Evolutionary conservation across 2,329 filamentous ascomycete genomes (phyloP), one percentile per base, ranked within the genome.

Genomic region (Diplodia intermedia): DNA sequence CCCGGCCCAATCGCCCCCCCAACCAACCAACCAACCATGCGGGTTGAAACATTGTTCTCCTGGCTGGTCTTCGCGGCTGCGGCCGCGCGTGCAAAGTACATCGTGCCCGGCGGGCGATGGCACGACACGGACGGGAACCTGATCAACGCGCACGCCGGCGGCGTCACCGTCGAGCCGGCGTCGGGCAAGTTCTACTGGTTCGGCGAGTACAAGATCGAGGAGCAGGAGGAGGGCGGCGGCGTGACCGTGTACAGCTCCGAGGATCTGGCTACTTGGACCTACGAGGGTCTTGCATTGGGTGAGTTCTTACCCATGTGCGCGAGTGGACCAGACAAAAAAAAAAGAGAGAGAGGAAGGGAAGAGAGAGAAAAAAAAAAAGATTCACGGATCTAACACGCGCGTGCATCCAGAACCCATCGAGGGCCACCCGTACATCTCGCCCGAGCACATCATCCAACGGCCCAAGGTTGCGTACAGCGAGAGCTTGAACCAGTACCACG

Each of bases 51-150:
- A 12, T 5, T 55, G n/a, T 36, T 26, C n/a, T 54, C 52, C 40
- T 20, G 55, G 49, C 50, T 65, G 9, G 31, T 33, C 31, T n/a
- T 55, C n/a, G 62, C 26, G 31, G 62, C 38, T 6, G 62, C 23
- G 12, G 62, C 15, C 3, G 62, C 15, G 11, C 23, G 47, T n/a
- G 81, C 82, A 14, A 86, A 83, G 73, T 89, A 86, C 76, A 89
- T 89, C 57, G 86, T 89, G 2, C 87, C 88, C 0, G 87, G 87
- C 3, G 87, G 81, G 0, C 79, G 86, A 74, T 90, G 88, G 88
- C 81, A 78, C 20, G 87, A 89, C 70, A 89, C 85, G 0, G 82
- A 87, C 2, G 86, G 86, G 0, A 82, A 85, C n/a, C 74, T 88
- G 14, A 83, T 89, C 65, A 89, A 88, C 65, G 87, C 87, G 1